Evolutionary conservation across 257 asterid species (phyloP), one percentile per base, ranked within the genome.

Genomic region (Nicotiana paniculata): DNA sequence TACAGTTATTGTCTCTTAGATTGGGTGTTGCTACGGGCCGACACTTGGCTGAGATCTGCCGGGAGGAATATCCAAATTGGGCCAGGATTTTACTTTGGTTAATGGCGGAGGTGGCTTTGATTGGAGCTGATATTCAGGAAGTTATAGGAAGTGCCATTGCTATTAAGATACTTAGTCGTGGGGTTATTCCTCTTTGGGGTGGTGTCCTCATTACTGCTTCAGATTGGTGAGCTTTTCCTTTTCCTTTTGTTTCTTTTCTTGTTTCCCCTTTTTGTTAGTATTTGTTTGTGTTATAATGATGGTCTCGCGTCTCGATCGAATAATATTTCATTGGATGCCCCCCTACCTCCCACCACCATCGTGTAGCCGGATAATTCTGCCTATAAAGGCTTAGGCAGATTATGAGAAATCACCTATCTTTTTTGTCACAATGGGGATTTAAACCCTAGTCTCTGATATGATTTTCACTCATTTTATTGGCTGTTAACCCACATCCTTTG

Each of bases 141-240:
- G 95, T 92, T 9, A 92, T 92, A 46, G 97, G 97, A 55, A 92
- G 97, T 72, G 97, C 95, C 7, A 91, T 92, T 62, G 97, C 97
- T 17, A 91, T 91, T 33, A 87, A 67, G 88, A 91, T 92, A 78
- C 85, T 91, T 26, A 89, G 93, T 84, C 83, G 82, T 53, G 95
- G 95, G 37, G 54, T 83, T 48, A 58, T 92, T 53, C 95, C 97
- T 59, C 91, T 92, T 61, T 91, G 97, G 97, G 97, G 94, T 43
- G 95, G 97, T 32, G 95, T 91, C n/a, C 80, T 92, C 10, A 86
- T 92, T 79, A 92, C 97, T 69, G 95, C 93, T 61, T 89, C 82
- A 78, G 95, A 92, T 88, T 92, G 97, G 97, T 92, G 21, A 81
- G 85, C 26, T 35, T 65, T 76, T 77, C 66, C 24, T 39, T 35